Evolutionary conservation across 805 yeast genomes (phyloP), one percentile per base, ranked within the genome.

Genomic region (Candida caryicola): DNA sequence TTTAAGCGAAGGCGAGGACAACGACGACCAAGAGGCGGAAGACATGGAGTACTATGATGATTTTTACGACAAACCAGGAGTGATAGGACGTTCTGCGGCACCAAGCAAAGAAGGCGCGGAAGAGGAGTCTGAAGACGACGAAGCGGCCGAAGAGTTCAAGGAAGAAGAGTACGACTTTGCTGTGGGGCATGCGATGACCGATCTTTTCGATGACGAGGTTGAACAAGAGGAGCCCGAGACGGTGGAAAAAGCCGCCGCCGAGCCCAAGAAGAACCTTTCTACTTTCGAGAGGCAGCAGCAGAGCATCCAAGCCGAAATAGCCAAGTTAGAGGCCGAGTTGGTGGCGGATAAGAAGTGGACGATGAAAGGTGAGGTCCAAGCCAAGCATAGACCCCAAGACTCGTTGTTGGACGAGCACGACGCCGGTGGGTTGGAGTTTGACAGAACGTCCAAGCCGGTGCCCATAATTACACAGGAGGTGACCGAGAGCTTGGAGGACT

Each of bases 281-380:
- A 76, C 87, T 3, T 88, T 79, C 57, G 95, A 91, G 61, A 82
- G 76, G 49, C 95, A 88, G 58, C 97, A 91, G 60, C 69, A 71
- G 36, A 78, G 77, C 43, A 69, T 93, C 17, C 85, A 82, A 52
- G 72, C 75, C 25, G 95, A 93, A 61, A 93, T 93, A 44, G 76
- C 76, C 25, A 72, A 76, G 49, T 69, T 90, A 34, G 99, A 91
- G 63, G 78, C 80, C 31, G 97, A 90, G 58, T 82, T 93, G 13
- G 81, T 91, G 21, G 93, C 90, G 3, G 91, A 84, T 41, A 91
- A 93, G 66, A 81, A 80, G 52, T 91, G 99, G 99, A 80, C 95
- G 5, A 74, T 91, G 77, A 84, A 81, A 52, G 99, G 99, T 64
- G 99, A 93, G 64, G 89, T 87, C 1, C 75, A 76, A 41, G 85